Percentiles rank a stretch among this genome's conserved stretches.
Conservation (phyloP, 176 grass and related monocot genomes). For the Triticum urartu region DNA sequence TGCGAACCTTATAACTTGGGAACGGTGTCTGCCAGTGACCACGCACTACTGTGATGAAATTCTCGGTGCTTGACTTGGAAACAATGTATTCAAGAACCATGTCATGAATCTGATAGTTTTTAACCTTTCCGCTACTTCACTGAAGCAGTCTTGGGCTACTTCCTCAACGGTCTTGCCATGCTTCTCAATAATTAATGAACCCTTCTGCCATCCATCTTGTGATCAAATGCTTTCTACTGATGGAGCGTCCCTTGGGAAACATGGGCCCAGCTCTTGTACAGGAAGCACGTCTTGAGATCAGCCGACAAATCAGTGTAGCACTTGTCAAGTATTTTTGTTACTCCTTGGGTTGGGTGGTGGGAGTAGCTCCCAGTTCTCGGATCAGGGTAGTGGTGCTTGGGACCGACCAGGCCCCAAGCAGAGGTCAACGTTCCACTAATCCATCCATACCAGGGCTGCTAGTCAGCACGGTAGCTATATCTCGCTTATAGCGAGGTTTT, state of each 20-base stretch:
- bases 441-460: no score
- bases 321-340: background rate
- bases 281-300: background rate
- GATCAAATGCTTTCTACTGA: slow-evolving; percentile 8
- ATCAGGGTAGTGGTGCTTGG: no score
- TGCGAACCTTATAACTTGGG: slow-evolving; percentile 4
- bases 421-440: no score
- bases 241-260: background rate
- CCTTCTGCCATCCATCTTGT: slow-evolving; percentile 33
- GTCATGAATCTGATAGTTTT: slow-evolving; percentile 29
- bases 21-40: slow-evolving; percentile 26
- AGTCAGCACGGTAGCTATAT: no score
- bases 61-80: slow-evolving; percentile 26
- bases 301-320: slow-evolving; percentile 3
- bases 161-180: background rate
- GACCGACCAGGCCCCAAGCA: no score
- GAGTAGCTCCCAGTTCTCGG: background rate
- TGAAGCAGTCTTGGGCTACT: slow-evolving; percentile 20
- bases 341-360: background rate
- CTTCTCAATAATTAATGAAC: background rate
- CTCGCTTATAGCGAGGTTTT: no score
- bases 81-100: slow-evolving; percentile 30
- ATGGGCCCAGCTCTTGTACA: background rate
- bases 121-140: slow-evolving; percentile 32
- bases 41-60: slow-evolving; percentile 19